Percentiles rank a stretch among this genome's conserved stretches.
Evolutionary conservation across 2,329 filamentous ascomycete species (phyloP).

Genomic region (Calonectria hongkongensis): DNA sequence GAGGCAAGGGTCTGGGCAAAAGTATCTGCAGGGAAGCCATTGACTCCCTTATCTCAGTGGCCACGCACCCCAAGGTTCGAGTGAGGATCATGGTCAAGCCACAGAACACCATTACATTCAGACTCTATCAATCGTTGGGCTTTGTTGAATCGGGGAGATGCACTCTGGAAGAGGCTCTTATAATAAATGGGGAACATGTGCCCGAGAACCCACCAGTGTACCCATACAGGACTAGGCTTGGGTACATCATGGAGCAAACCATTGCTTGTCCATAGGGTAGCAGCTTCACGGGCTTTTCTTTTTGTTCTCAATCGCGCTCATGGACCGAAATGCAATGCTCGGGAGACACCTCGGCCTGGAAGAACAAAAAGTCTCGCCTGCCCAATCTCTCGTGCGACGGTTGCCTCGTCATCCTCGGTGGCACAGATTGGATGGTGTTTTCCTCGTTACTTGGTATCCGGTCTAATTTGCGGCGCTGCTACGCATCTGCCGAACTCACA

Average conservation of each 20-base stretch:
- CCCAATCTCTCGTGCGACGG: conserved; percentile 23
- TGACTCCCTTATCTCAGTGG: neutral
- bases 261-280: neutral
- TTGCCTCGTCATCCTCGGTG: conserved; percentile 29
- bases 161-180: conserved; percentile 31
- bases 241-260: neutral
- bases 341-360: conserved; percentile 17
- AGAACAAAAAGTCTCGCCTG: conserved; percentile 13
- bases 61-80: neutral
- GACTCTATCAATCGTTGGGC: conserved; percentile 9
- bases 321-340: neutral
- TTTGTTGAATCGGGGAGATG: conserved; percentile 26
- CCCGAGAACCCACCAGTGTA: neutral
- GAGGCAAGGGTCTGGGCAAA: conserved; percentile 11
- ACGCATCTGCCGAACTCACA: conserved; percentile 18
- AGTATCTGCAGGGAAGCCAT: conserved; percentile 14
- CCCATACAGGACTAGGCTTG: conserved; percentile 3
- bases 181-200: conserved; percentile 24
- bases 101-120: conserved; percentile 7
- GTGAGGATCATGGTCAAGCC: conserved; percentile 37
- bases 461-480: neutral
- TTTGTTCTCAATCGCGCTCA: neutral
- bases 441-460: conserved; percentile 5
- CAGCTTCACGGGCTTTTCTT: neutral
- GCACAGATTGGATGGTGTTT: neutral